Conservation (phyloP, 768 basidiomycete species). For the Tulasnella sp. region DNA sequence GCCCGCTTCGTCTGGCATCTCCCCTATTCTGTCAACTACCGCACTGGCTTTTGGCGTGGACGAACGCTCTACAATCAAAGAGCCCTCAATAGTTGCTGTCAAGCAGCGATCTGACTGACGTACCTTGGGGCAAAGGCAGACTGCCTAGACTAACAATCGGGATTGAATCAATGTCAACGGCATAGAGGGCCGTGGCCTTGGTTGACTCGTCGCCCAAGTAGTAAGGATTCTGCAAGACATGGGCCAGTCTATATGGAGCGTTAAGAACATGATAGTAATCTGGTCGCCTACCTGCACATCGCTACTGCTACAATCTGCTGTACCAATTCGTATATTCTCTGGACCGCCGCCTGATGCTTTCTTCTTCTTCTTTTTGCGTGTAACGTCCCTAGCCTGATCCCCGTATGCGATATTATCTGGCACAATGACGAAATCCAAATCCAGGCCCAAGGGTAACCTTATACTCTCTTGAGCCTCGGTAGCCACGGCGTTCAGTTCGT, state of each 20-base stretch:
- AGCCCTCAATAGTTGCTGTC: background rate
- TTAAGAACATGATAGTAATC: background rate
- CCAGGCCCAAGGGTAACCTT: constrained; percentile 68
- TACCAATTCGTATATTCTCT: background rate
- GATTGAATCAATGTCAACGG: constrained; percentile 76
- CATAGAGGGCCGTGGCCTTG: constrained; percentile 24
- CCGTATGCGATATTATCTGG: constrained; percentile 26
- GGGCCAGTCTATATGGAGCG: background rate
- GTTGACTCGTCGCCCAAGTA: background rate
- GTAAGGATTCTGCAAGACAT: background rate
- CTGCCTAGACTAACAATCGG: constrained; percentile 74
- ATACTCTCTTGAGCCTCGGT: constrained; percentile 69
- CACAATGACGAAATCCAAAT: constrained; percentile 79
- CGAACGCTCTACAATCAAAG: constrained; percentile 25
- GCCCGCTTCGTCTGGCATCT: constrained; percentile 63
- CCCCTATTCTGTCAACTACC: constrained; percentile 65
- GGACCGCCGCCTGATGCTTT: background rate
- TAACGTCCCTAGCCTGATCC: background rate
- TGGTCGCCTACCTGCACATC: background rate
- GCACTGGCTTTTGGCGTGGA: constrained; percentile 27
- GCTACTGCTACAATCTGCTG: background rate
- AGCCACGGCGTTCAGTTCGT: constrained; percentile 82
- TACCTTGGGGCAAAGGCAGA: constrained; percentile 14
- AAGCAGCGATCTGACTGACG: background rate
- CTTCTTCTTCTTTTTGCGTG: background rate